Evolutionary conservation across 2,329 filamentous ascomycete genomes (phyloP).

Genomic region (Phyllosticta citrichinensis): DNA sequence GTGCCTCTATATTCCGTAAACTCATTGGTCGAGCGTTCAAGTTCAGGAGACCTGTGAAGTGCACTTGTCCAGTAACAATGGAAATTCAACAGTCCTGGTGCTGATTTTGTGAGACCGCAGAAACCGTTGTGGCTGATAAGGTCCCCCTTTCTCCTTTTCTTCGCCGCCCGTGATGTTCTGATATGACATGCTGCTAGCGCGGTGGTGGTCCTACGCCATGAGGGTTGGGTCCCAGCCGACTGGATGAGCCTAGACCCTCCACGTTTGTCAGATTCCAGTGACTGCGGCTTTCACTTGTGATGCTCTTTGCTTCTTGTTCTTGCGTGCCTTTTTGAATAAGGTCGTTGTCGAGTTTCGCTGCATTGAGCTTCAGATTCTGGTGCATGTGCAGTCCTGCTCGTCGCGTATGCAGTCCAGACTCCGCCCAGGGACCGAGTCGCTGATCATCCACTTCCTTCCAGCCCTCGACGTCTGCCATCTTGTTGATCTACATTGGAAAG

Average conservation of each 20-base stretch:
- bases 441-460: too few relatives aligned
- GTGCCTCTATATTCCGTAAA: background rate
- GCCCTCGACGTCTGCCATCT: too few relatives aligned
- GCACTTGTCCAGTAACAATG: background rate
- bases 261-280: too few relatives aligned
- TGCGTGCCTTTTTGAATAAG: too few relatives aligned
- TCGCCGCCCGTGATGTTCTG: background rate
- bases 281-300: too few relatives aligned
- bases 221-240: background rate
- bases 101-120: background rate
- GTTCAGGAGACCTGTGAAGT: background rate
- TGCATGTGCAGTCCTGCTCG: too few relatives aligned
- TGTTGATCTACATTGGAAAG: too few relatives aligned
- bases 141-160: background rate
- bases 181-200: background rate
- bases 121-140: background rate
- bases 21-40: background rate
- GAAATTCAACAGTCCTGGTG: background rate
- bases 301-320: too few relatives aligned
- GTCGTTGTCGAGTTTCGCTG: too few relatives aligned
- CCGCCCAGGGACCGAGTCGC: too few relatives aligned
- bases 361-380: too few relatives aligned
- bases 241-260: background rate
- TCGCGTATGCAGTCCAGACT: too few relatives aligned
- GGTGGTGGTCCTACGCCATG: background rate